These are phyloP conservation scores for Penicillium sp. DNA, from an alignment of 2,329 filamentous ascomycete species.

Conservation along the genomic window DNA sequence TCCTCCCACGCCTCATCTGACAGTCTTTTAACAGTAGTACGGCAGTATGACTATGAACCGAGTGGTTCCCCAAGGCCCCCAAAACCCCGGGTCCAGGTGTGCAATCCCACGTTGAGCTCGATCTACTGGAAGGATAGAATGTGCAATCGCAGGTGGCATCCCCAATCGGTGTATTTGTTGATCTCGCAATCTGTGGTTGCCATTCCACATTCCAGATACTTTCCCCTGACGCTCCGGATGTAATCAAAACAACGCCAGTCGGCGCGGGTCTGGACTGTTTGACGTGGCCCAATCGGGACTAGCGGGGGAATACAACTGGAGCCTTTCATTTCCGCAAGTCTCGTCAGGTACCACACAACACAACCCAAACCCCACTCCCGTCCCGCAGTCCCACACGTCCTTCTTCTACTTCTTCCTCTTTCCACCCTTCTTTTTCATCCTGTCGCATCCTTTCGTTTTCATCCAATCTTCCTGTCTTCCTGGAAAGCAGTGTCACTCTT, in stretches of 20 bases:
- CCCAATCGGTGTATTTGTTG: too few relatives aligned
- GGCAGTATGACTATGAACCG: too few relatives aligned
- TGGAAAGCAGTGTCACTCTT: slow-evolving; percentile 20
- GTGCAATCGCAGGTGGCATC: neutral
- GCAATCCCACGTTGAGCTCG: neutral
- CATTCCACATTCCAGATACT: too few relatives aligned
- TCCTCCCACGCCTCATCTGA: too few relatives aligned
- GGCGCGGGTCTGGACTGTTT: too few relatives aligned
- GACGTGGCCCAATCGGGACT: neutral
- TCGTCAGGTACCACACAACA: neutral
- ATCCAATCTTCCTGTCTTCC: neutral
- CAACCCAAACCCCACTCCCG: too few relatives aligned
- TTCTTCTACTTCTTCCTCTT: slow-evolving; percentile 7
- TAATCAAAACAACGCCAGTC: too few relatives aligned
- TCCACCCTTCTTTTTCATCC: neutral
- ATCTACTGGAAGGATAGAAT: neutral
- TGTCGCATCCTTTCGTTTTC: too few relatives aligned
- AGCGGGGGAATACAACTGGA: neutral
- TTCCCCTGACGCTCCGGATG: neutral
- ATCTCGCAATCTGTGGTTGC: too few relatives aligned
- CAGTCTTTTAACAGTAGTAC: too few relatives aligned
- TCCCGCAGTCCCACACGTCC: slow-evolving; percentile 3
- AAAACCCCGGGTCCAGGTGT: neutral
- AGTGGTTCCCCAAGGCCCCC: too few relatives aligned
- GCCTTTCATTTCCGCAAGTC: slow-evolving; percentile 2